These are phyloP conservation scores for Cantharellus anzutake DNA, from an alignment of 768 basidiomycete species.

Conservation along the genomic window DNA sequence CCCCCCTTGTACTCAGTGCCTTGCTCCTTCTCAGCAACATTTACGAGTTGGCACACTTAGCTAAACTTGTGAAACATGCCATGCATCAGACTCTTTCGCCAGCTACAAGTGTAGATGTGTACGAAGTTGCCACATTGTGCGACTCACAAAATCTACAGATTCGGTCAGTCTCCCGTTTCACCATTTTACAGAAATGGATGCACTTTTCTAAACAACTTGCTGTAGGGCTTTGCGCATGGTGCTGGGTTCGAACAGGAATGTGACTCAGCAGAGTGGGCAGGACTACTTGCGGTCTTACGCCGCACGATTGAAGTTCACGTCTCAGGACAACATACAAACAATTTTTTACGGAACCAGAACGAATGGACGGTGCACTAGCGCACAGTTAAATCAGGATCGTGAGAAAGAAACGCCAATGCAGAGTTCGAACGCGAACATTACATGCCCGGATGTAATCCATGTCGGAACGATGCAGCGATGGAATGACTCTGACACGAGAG, in stretches of 20 bases:
- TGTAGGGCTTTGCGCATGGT: neutral
- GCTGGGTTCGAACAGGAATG: neutral
- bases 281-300: neutral
- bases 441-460: too few species aligned
- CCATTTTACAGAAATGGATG: too few species aligned
- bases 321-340: too few species aligned
- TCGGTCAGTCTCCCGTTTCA: conserved; percentile 25
- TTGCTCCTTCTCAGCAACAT: conserved; percentile 68
- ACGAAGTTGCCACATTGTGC: conserved; percentile 87
- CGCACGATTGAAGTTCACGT: too few species aligned
- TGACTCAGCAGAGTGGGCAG: neutral
- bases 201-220: too few species aligned
- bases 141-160: conserved; percentile 80
- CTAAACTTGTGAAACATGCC: conserved; percentile 72
- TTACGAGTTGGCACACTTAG: conserved; percentile 60
- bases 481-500: too few species aligned
- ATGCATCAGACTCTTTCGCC: conserved; percentile 81
- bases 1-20: conserved; percentile 74
- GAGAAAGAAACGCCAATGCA: too few species aligned
- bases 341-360: too few species aligned
- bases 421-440: too few species aligned
- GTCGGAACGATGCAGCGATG: too few species aligned
- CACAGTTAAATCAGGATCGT: too few species aligned
- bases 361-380: too few species aligned
- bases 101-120: conserved; percentile 74